Percentiles rank a stretch among this genome's conserved stretches.
Evolutionary conservation across 164 flowering plant species (phyloP).

Genomic region (Piper longum): DNA sequence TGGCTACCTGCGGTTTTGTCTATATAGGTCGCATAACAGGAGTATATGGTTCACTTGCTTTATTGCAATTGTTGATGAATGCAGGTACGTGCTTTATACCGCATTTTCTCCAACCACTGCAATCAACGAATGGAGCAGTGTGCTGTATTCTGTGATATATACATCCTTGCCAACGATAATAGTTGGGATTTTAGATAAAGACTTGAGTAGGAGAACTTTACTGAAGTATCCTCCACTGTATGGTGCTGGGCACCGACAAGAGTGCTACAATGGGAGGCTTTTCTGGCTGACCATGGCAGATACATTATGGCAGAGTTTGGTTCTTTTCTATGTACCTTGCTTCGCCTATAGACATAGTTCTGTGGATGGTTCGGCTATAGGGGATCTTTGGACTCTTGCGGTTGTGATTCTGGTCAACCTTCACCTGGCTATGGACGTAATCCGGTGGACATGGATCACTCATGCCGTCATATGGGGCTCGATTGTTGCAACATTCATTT

Average conservation of each 20-base stretch:
- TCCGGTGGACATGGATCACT: slow-evolving; percentile 75
- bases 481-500: slow-evolving; percentile 57
- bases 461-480: slow-evolving; percentile 95
- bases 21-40: background rate
- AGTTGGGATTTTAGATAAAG: slow-evolving; percentile 83
- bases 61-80: background rate
- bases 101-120: slow-evolving; percentile 70
- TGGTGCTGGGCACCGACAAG: slow-evolving; percentile 75
- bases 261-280: slow-evolving; percentile 48
- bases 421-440: slow-evolving; percentile 89
- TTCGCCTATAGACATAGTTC: slow-evolving; percentile 53
- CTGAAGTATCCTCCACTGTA: slow-evolving; percentile 67
- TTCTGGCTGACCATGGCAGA: slow-evolving; percentile 85
- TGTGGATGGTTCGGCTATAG: slow-evolving; percentile 57
- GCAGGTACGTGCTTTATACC: slow-evolving; percentile 86
- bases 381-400: slow-evolving; percentile 90
- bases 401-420: slow-evolving; percentile 73
- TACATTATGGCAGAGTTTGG: slow-evolving; percentile 89
- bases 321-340: slow-evolving; percentile 55
- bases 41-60: background rate
- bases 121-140: slow-evolving; percentile 85
- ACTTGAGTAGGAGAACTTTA: slow-evolving; percentile 63
- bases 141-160: slow-evolving; percentile 77
- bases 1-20: background rate
- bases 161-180: slow-evolving; percentile 74